These are phyloP conservation scores for Yamadazyma jaroonii DNA, from an alignment of 1,139 yeast genomes.

Conservation along the genomic window DNA sequence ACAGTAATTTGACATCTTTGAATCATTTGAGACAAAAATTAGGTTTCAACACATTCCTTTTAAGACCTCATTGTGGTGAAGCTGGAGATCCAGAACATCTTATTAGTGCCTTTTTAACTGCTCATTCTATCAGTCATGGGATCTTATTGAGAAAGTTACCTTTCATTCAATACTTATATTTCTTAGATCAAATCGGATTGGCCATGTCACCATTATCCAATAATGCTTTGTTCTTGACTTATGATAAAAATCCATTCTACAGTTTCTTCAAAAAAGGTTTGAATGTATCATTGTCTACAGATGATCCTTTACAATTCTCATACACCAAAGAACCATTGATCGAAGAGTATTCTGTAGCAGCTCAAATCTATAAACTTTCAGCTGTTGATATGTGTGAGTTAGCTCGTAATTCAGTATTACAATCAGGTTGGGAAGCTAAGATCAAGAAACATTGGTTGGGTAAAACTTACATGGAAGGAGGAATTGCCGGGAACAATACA, in stretches of 20 bases:
- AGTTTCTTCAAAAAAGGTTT: constrained; percentile 88
- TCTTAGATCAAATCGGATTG: constrained; percentile 90
- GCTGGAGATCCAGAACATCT: constrained; percentile 99
- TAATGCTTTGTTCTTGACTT: constrained; percentile 91
- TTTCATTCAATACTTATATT: constrained; percentile 87
- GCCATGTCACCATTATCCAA: constrained; percentile 99
- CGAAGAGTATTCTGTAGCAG: constrained; percentile 97
- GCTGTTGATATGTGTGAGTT: constrained; percentile 98
- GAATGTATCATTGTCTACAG: constrained; percentile 86
- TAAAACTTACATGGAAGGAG: constrained; percentile 55
- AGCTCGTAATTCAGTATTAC: constrained; percentile 76
- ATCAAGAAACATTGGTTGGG: constrained; percentile 95
- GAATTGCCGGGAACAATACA: constrained; percentile 78
- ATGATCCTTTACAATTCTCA: constrained; percentile 76
- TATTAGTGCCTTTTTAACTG: constrained; percentile 82
- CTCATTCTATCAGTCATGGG: constrained; percentile 95
- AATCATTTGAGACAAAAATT: constrained; percentile 76
- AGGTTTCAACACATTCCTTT: constrained; percentile 81
- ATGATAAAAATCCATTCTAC: constrained; percentile 92
- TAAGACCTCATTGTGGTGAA: constrained; percentile 98
- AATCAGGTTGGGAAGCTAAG: constrained; percentile 86
- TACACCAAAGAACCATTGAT: constrained; percentile 97
- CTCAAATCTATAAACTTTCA: constrained; percentile 90
- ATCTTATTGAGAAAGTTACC: constrained; percentile 90
- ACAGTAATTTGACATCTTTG: constrained; percentile 79